Conservation (phyloP, 768 basidiomycete species). For the Tulasnella sp. region DNA sequence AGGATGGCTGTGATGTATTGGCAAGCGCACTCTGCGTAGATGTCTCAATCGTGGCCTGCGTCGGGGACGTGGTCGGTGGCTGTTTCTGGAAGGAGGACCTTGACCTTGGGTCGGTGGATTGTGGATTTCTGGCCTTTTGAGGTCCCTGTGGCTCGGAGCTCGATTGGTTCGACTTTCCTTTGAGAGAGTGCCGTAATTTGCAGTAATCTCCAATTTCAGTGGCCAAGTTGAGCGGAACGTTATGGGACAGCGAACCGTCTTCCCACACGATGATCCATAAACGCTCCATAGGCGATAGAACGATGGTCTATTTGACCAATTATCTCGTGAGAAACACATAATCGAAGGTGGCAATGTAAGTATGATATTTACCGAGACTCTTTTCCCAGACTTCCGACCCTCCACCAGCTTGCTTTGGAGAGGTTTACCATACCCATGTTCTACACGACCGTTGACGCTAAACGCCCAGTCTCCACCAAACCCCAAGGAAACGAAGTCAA, state of each 20-base stretch:
- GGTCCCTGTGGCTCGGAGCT: too few relatives aligned
- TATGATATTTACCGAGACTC: not conserved
- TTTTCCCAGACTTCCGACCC: not conserved
- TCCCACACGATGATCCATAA: slow-evolving; percentile 17
- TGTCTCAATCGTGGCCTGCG: too few relatives aligned
- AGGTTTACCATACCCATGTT: not conserved
- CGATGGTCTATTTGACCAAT: not conserved
- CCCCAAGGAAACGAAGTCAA: not conserved
- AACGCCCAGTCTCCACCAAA: not conserved
- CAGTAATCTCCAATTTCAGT: not conserved
- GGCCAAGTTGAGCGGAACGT: not conserved
- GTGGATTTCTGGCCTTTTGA: too few relatives aligned
- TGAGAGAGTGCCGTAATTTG: not conserved
- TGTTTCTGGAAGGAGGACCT: too few relatives aligned
- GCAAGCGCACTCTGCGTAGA: too few relatives aligned
- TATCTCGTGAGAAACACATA: too few relatives aligned
- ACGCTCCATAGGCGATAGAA: not conserved
- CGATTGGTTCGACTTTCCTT: too few relatives aligned
- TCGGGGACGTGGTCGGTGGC: too few relatives aligned
- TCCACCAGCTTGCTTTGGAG: not conserved
- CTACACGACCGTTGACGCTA: not conserved
- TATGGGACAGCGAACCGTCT: not conserved
- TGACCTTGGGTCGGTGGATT: too few relatives aligned
- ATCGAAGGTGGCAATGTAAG: too few relatives aligned
- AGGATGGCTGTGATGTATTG: too few relatives aligned